Evolutionary conservation across 345 rosid genomes (phyloP), one percentile per base, ranked within the genome.

Genomic region (Dovyalis caffra): DNA sequence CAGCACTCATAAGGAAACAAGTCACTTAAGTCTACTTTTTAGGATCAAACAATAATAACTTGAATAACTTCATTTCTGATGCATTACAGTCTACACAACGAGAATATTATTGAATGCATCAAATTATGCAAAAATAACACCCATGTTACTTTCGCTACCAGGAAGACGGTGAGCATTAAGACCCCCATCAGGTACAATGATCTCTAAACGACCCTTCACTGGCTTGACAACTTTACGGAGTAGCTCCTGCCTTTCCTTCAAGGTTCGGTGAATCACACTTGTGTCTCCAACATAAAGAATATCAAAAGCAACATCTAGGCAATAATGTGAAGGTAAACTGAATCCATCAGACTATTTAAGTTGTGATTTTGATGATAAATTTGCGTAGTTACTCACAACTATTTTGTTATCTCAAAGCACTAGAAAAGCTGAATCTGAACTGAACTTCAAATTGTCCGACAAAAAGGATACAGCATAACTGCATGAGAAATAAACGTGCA

Each of bases 401-500:
- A 78, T 49, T 47, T 73, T 26, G 69, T 40, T 63, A 38, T 5
- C 57, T 65, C 64, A 33, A 73, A 68, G 66, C 29, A 74, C 71
- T 74, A 26, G 25, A 71, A 57, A 68, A 66, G 61, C 73, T 66
- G 66, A 74, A 74, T 26, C 73, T 21, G n/a, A 67, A 66, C 53
- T 71, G 23, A 25, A 47, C 67, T 47, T 62, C 64, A 65, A 65
- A 69, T 49, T 51, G 26, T 71, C 14, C 63, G 20, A 37, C 38
- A 74, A 21, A 38, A 87, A 91, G 99, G 99, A 95, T 95, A 95
- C 97, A 95, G 78, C 97, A 95, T 74, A 95, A 76, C 99, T 95
- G 95, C 97, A 90, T 26, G 31, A 80, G 32, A 69, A 81, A 37
- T 76, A 68, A 79, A 84, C 60, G 71, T 21, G 28, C 31, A 49